phyloP scores from a whole-genome alignment of 345 rosid species.

The Triadica sebifera region DNA sequence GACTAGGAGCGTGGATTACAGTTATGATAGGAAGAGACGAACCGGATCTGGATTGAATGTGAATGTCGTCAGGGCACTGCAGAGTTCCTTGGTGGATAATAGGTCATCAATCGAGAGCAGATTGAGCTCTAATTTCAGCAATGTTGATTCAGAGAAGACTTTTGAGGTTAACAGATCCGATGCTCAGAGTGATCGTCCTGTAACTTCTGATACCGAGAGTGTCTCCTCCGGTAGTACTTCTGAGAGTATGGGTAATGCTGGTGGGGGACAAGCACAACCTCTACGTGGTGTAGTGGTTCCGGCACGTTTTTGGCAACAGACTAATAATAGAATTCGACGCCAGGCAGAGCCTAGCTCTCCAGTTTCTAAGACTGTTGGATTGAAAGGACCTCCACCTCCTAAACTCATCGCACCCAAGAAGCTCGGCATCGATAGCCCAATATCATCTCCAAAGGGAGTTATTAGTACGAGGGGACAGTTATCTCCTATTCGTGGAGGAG shows the following conservation, averaged over 20 bases:
- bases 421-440: slow-evolving; percentile 48
- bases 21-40: slow-evolving; percentile 44
- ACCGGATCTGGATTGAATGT: slow-evolving; percentile 40
- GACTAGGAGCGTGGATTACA: slow-evolving; percentile 63
- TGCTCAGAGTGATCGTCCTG: slow-evolving; percentile 30
- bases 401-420: slow-evolving; percentile 45
- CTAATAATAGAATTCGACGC: slow-evolving; percentile 43
- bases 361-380: slow-evolving; percentile 26
- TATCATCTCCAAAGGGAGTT: slow-evolving; percentile 54
- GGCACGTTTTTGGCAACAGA: slow-evolving; percentile 57
- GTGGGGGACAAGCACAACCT: slow-evolving; percentile 7
- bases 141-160: slow-evolving; percentile 35
- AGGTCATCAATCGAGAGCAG: slow-evolving; percentile 53
- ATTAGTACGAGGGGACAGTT: slow-evolving; percentile 47
- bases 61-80: slow-evolving; percentile 58
- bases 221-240: slow-evolving; percentile 77
- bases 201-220: slow-evolving; percentile 80
- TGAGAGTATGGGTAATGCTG: slow-evolving; percentile 27
- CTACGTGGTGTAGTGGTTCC: slow-evolving; percentile 42
- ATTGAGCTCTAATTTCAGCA: slow-evolving; percentile 51
- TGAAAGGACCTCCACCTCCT: slow-evolving; percentile 36
- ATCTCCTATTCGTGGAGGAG: slow-evolving; percentile 53
- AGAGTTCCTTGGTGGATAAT: slow-evolving; percentile 48
- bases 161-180: slow-evolving; percentile 31
- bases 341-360: slow-evolving; percentile 48